Evolutionary conservation across 2,329 filamentous ascomycete genomes (phyloP).

Genomic region (Clonostachys sp.): DNA sequence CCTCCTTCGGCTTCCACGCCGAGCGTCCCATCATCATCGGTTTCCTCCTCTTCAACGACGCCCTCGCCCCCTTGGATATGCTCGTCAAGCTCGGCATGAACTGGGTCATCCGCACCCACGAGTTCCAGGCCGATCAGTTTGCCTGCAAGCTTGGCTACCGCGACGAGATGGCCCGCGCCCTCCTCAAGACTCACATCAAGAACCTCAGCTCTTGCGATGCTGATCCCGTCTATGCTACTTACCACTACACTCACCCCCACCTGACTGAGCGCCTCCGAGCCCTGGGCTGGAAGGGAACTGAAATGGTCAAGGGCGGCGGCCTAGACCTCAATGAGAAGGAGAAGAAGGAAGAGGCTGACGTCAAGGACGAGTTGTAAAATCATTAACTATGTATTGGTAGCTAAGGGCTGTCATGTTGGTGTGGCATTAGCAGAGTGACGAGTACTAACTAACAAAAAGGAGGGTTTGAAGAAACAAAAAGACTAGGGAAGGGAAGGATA

Average conservation of each 20-base stretch:
- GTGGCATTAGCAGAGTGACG: too few relatives aligned
- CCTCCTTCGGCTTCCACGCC: constrained; percentile 81
- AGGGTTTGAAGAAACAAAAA: too few relatives aligned
- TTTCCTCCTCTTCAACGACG: constrained; percentile 95
- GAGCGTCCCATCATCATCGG: constrained; percentile 92
- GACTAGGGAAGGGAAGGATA: too few relatives aligned
- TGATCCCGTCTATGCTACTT: constrained; percentile 96
- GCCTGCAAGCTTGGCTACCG: constrained; percentile 81
- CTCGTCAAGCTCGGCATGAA: constrained; percentile 95
- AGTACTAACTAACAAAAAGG: too few relatives aligned
- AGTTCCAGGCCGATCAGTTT: constrained; percentile 94
- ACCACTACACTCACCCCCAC: constrained; percentile 98
- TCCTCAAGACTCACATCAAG: constrained; percentile 97
- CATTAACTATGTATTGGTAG: too few relatives aligned
- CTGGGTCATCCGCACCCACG: constrained; percentile 86
- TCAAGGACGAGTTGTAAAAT: constrained; percentile 65
- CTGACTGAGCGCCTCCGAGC: constrained; percentile 89
- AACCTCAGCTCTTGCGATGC: constrained; percentile 98
- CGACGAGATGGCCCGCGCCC: constrained; percentile 74
- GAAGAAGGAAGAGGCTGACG: constrained; percentile 21
- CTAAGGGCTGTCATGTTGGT: too few relatives aligned
- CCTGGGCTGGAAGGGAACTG: constrained; percentile 73
- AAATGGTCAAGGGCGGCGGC: constrained; percentile 31
- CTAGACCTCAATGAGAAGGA: constrained; percentile 28
- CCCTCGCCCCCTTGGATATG: constrained; percentile 91